phyloP scores from a whole-genome alignment of 2,329 filamentous ascomycete genomes.

The Claviceps maximensis region DNA sequence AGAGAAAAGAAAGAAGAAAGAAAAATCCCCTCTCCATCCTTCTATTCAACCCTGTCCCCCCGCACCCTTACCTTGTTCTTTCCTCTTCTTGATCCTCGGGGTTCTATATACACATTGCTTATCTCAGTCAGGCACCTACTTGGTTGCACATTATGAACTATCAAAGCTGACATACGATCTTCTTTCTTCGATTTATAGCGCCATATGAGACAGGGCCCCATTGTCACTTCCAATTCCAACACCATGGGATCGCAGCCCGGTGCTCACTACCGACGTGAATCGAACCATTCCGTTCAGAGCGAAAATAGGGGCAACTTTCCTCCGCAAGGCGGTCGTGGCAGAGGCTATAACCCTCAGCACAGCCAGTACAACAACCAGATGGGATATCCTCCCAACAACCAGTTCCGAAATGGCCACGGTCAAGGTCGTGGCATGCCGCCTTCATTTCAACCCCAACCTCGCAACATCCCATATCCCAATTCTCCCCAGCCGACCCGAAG shows the following conservation, averaged over 20 bases:
- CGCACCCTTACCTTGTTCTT: slow-evolving; percentile 1
- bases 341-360: slow-evolving; percentile 31
- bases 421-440: slow-evolving; percentile 41
- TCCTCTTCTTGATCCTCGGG: slow-evolving; percentile 5
- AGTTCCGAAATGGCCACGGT: slow-evolving; percentile 28
- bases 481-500: slow-evolving; percentile 54
- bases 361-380: slow-evolving; percentile 33
- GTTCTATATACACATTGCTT: not conserved
- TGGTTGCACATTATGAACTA: not conserved
- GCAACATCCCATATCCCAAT: slow-evolving; percentile 38
- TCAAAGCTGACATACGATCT: slow-evolving; percentile 6
- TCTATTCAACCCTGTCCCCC: not conserved
- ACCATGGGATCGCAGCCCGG: slow-evolving; percentile 51
- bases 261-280: slow-evolving; percentile 70
- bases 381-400: slow-evolving; percentile 30
- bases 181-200: slow-evolving; percentile 29
- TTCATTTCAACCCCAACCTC: slow-evolving; percentile 29
- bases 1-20: not conserved
- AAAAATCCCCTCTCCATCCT: not conserved
- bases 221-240: slow-evolving; percentile 47
- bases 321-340: slow-evolving; percentile 35
- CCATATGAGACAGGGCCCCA: slow-evolving; percentile 55
- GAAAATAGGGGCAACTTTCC: slow-evolving; percentile 39
- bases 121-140: not conserved
- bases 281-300: slow-evolving; percentile 63